phyloP scores from a whole-genome alignment of 2,329 filamentous ascomycete species.

The Ilyonectria mors-panacis region DNA sequence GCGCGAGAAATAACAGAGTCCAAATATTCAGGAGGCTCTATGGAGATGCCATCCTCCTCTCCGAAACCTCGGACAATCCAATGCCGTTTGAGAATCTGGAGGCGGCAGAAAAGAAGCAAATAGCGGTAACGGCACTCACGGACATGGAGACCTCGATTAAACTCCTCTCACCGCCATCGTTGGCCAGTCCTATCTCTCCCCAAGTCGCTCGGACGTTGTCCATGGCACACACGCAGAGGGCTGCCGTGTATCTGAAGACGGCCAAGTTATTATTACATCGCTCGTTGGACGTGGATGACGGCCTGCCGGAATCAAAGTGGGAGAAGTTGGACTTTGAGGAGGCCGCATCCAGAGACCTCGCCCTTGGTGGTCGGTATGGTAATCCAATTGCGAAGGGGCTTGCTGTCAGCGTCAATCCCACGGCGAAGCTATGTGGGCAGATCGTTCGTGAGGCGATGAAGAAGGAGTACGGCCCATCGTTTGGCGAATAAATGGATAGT shows the following conservation, averaged over 20 bases:
- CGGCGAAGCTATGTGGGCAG: constrained; percentile 77
- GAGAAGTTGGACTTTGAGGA: constrained; percentile 71
- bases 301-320: constrained; percentile 65
- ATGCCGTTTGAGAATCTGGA: constrained; percentile 59
- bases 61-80: constrained; percentile 53
- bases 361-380: constrained; percentile 75
- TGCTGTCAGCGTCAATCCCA: constrained; percentile 77
- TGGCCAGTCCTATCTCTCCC: constrained; percentile 70
- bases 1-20: constrained; percentile 81
- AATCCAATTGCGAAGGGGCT: constrained; percentile 76
- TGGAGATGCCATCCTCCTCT: constrained; percentile 71
- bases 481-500: constrained; percentile 53
- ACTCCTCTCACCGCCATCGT: constrained; percentile 69
- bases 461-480: constrained; percentile 74
- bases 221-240: constrained; percentile 80
- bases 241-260: constrained; percentile 73
- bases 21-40: constrained; percentile 76
- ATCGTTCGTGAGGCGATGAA: constrained; percentile 80
- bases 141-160: constrained; percentile 73
- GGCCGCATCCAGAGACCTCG: constrained; percentile 74
- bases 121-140: constrained; percentile 59
- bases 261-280: constrained; percentile 63
- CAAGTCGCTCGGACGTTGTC: constrained; percentile 77
- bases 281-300: constrained; percentile 56
- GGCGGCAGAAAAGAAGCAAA: constrained; percentile 55